Conservation (phyloP, 495 filamentous ascomycete genomes). For the Hypoxylon perforatum region DNA sequence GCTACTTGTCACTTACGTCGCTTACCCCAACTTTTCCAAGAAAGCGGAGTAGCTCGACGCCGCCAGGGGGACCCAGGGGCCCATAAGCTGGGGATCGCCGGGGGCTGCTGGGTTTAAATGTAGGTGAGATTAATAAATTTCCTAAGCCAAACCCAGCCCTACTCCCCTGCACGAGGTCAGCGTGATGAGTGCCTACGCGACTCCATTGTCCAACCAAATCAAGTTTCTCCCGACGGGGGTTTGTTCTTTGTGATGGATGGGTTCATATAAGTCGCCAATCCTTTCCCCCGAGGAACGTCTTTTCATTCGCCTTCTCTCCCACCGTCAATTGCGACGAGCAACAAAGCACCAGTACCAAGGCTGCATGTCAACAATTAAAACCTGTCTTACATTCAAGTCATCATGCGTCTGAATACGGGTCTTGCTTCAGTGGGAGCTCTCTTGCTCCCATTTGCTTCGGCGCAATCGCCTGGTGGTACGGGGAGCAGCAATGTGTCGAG, state of each 20-base stretch:
- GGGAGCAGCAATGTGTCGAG: conserved; percentile 27
- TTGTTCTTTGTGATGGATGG: conserved; percentile 37
- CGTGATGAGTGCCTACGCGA: conserved; percentile 27
- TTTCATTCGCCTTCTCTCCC: conserved; percentile 13
- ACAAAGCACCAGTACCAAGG: conserved; percentile 16
- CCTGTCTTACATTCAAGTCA: conserved; percentile 33
- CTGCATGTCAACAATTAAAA: conserved; percentile 32
- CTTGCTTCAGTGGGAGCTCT: conserved; percentile 43
- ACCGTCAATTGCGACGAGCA: conserved; percentile 39
- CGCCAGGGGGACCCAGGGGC: conserved; percentile 2
- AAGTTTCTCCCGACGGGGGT: conserved; percentile 31
- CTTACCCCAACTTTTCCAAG: conserved; percentile 48
- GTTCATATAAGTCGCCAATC: conserved; percentile 42
- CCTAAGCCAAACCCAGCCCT: conserved; percentile 20
- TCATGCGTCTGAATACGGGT: conserved; percentile 43
- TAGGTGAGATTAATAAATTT: conserved; percentile 46
- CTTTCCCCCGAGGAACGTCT: conserved; percentile 16
- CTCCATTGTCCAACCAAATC: conserved; percentile 41
- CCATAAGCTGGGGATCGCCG: conserved; percentile 39
- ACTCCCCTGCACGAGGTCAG: conserved; percentile 32
- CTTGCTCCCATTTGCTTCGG: conserved; percentile 40
- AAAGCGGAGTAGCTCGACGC: conserved; percentile 47
- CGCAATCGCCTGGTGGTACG: conserved; percentile 28
- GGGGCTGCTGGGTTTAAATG: conserved; percentile 33
- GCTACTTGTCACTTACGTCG: conserved; percentile 37